These are phyloP conservation scores for Umbilicaria muhlenbergii DNA, from an alignment of 495 filamentous ascomycete species.

Conservation along the genomic window DNA sequence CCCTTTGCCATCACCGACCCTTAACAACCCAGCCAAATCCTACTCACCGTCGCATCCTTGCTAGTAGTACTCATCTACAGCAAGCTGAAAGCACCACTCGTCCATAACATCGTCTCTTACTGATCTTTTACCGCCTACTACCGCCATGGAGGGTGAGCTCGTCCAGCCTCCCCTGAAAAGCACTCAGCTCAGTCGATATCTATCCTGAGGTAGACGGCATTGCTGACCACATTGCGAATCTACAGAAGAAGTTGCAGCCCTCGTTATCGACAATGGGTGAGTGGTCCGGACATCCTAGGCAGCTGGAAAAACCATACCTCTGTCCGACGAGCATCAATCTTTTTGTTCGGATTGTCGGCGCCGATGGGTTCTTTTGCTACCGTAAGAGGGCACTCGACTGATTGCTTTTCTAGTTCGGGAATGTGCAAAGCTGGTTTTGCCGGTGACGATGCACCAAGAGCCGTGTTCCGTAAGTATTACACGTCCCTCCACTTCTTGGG, in stretches of 20 bases:
- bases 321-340: background rate
- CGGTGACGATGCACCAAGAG: conserved; percentile 99
- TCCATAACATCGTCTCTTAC: conserved; percentile 17
- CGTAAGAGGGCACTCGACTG: no score
- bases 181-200: conserved; percentile 12
- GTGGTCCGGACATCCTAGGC: conserved; percentile 19
- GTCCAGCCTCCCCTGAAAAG: conserved; percentile 14
- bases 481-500: background rate
- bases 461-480: conserved; percentile 94
- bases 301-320: conserved; percentile 12
- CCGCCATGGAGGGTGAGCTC: conserved; percentile 69
- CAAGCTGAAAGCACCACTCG: conserved; percentile 13
- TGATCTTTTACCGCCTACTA: conserved; percentile 19
- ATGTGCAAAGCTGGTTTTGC: conserved; percentile 99
- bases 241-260: conserved; percentile 98
- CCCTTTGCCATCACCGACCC: conserved; percentile 10
- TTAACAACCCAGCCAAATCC: no score
- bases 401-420: conserved; percentile 60
- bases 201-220: background rate
- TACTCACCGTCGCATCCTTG: background rate
- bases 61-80: conserved; percentile 1
- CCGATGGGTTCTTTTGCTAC: no score
- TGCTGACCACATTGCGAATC: conserved; percentile 10
- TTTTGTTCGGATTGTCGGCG: background rate
- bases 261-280: conserved; percentile 99